phyloP scores from a whole-genome alignment of 192 early-diverging fungal genomes.

The Coemansia sp. region DNA sequence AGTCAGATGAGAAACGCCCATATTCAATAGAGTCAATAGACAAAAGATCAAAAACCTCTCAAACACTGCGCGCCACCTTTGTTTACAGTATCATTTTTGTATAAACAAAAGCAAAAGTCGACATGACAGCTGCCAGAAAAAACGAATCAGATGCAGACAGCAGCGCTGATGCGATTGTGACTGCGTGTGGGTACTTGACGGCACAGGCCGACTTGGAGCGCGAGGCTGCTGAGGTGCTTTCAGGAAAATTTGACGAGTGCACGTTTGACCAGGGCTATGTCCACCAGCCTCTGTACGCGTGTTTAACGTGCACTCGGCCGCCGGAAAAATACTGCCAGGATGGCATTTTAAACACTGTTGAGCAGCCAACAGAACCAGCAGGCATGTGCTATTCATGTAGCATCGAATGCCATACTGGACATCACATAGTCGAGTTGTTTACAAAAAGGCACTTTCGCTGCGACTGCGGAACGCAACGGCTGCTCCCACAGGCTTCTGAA shows the following conservation, averaged over 20 bases:
- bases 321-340: conserved; percentile 23
- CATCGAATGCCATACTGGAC: conserved; percentile 72
- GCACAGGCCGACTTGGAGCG: conserved; percentile 50
- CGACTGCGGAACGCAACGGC: conserved; percentile 75
- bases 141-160: background rate
- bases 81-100: background rate
- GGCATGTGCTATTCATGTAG: conserved; percentile 79
- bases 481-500: conserved; percentile 20
- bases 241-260: conserved; percentile 74
- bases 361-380: conserved; percentile 29
- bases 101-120: background rate
- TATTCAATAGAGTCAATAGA: background rate
- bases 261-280: conserved; percentile 73
- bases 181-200: conserved; percentile 31
- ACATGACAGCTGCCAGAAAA: conserved; percentile 4
- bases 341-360: background rate
- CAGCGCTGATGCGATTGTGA: conserved; percentile 23
- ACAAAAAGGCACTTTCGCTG: conserved; percentile 82
- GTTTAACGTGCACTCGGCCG: conserved; percentile 67
- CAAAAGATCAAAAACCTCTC: background rate
- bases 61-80: too few species aligned
- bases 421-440: conserved; percentile 84
- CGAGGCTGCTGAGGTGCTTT: conserved; percentile 56
- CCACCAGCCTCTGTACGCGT: conserved; percentile 78
- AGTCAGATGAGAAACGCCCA: too few species aligned